Conservation (phyloP, 495 filamentous ascomycete genomes). For the Neurospora tetrasperma region DNA sequence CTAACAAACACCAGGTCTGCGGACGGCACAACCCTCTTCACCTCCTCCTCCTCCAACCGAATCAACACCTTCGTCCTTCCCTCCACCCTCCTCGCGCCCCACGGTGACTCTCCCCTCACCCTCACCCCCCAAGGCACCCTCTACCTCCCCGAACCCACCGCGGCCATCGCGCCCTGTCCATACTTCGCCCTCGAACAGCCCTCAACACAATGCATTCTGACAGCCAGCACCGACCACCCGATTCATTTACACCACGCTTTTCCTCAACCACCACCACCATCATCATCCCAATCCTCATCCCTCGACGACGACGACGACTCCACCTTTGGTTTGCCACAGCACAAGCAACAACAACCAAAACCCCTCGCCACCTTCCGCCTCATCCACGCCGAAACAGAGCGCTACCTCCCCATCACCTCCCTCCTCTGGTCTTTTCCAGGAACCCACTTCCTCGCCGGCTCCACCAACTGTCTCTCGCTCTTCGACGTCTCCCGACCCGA, state of each 20-base stretch:
- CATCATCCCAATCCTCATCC: not conserved
- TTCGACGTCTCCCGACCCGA: conserved; percentile 67
- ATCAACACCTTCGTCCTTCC: conserved; percentile 67
- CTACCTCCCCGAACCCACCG: conserved; percentile 55
- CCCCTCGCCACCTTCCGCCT: conserved; percentile 56
- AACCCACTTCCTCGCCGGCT: conserved; percentile 60
- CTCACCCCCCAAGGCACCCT: conserved; percentile 54
- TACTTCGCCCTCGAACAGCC: conserved; percentile 57
- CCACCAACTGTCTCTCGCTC: conserved; percentile 57
- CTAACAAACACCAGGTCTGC: conserved; percentile 40
- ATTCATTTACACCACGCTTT: conserved; percentile 54
- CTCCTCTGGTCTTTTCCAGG: conserved; percentile 57
- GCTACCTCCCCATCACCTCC: conserved; percentile 63
- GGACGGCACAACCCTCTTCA: conserved; percentile 74
- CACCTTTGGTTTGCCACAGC: no score
- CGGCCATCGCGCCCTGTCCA: conserved; percentile 62
- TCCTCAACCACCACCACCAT: not conserved
- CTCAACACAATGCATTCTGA: conserved; percentile 57
- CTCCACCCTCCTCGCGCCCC: conserved; percentile 53
- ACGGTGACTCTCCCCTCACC: conserved; percentile 21
- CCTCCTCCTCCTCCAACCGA: conserved; percentile 57
- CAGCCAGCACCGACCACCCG: conserved; percentile 58
- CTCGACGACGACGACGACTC: not conserved
- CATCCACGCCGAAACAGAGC: conserved; percentile 65
- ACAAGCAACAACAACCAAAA: conserved; percentile 16